phyloP scores from a whole-genome alignment of 192 early-diverging fungal species.

The Backusella parvicylindrica region DNA sequence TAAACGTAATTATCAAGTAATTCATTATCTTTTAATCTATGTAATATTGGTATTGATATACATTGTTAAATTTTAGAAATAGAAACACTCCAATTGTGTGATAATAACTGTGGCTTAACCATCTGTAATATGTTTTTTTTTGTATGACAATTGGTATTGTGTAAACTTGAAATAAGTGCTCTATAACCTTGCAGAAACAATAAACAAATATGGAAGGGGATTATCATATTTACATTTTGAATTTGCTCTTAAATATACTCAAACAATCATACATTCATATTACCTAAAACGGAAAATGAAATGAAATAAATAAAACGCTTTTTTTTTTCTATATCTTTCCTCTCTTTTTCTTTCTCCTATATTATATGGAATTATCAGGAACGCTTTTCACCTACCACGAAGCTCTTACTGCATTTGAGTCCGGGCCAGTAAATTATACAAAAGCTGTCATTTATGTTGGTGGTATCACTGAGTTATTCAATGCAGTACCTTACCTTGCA shows the following conservation, averaged over 20 bases:
- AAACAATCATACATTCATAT: background rate
- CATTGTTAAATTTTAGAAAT: too few species aligned
- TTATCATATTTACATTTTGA: background rate
- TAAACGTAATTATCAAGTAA: too few species aligned
- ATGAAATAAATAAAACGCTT: background rate
- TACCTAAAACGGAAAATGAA: background rate
- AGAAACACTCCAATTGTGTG: too few species aligned
- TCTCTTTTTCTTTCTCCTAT: background rate
- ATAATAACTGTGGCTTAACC: too few species aligned
- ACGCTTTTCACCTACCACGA: conserved; percentile 37
- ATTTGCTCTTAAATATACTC: background rate
- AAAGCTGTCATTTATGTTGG: conserved; percentile 36
- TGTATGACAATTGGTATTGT: too few species aligned
- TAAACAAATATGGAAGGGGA: background rate
- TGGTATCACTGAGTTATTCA: conserved; percentile 37
- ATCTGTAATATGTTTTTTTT: too few species aligned
- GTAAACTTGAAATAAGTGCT: too few species aligned
- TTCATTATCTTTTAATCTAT: too few species aligned
- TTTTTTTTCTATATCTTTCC: background rate
- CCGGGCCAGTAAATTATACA: conserved; percentile 16
- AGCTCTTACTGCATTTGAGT: conserved; percentile 42
- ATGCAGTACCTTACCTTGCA: conserved; percentile 38
- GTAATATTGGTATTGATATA: too few species aligned
- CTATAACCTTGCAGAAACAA: background rate
- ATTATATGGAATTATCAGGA: conserved; percentile 34